phyloP scores from a whole-genome alignment of 345 rosid species.

The Balakata baccata region DNA sequence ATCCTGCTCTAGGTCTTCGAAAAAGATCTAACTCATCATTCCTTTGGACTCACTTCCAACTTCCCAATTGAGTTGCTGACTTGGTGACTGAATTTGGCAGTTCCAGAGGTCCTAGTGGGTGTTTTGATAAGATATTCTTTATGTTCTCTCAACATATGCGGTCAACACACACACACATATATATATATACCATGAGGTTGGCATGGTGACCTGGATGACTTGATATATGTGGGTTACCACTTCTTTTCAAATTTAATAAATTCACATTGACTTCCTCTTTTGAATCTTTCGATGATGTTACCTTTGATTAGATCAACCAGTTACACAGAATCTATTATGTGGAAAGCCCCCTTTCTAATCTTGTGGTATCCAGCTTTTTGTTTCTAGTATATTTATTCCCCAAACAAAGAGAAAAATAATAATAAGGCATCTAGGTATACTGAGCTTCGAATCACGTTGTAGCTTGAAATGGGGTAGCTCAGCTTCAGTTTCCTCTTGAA shows the following conservation, averaged over 20 bases:
- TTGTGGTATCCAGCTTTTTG: neutral
- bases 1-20: conserved; percentile 46
- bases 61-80: conserved; percentile 38
- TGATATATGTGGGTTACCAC: conserved; percentile 33
- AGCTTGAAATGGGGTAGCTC: neutral
- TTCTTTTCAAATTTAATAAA: conserved; percentile 39
- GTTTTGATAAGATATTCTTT: conserved; percentile 44
- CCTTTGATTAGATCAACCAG: conserved; percentile 43
- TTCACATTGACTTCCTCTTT: conserved; percentile 43
- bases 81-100: conserved; percentile 27
- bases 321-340: conserved; percentile 46
- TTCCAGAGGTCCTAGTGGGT: conserved; percentile 9
- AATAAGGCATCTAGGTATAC: neutral
- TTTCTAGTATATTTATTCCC: neutral
- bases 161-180: neutral
- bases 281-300: conserved; percentile 41
- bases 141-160: conserved; percentile 1
- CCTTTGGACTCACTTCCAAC: conserved; percentile 20
- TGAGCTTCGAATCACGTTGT: neutral
- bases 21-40: conserved; percentile 48
- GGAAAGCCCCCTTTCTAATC: conserved; percentile 41
- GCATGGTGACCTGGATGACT: conserved; percentile 20
- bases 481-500: neutral
- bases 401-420: neutral
- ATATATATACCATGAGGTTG: too few relatives aligned